phyloP scores from a whole-genome alignment of 345 rosid genomes.

The Cochlearia excelsa region DNA sequence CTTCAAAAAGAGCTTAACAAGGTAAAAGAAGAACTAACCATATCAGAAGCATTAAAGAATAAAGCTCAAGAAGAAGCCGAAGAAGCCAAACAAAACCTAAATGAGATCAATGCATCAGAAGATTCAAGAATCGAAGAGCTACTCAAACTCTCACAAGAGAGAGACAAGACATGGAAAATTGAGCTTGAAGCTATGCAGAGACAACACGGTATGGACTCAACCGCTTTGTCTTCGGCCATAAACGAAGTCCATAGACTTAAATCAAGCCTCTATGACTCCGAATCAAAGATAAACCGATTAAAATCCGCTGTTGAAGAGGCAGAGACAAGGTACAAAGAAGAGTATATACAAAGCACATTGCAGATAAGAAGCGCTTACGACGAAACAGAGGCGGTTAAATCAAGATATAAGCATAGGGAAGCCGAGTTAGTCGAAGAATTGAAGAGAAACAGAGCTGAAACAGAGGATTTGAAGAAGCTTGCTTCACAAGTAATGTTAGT shows the following conservation, averaged over 20 bases:
- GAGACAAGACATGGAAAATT: slow-evolving; percentile 88
- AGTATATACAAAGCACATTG: slow-evolving; percentile 77
- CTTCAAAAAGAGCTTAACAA: slow-evolving; percentile 88
- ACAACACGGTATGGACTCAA: slow-evolving; percentile 73
- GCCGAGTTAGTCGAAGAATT: slow-evolving; percentile 52
- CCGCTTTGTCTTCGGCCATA: slow-evolving; percentile 68
- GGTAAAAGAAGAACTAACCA: slow-evolving; percentile 64
- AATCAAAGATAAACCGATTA: slow-evolving; percentile 61
- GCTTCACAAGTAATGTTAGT: slow-evolving; percentile 45
- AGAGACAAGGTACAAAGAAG: slow-evolving; percentile 80
- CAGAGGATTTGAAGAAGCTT: slow-evolving; percentile 54
- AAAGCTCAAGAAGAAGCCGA: slow-evolving; percentile 70
- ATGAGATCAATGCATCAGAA: slow-evolving; percentile 72
- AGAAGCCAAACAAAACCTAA: slow-evolving; percentile 63
- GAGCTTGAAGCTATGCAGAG: slow-evolving; percentile 89
- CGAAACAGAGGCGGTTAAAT: slow-evolving; percentile 51
- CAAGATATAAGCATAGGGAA: slow-evolving; percentile 51
- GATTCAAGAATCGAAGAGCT: slow-evolving; percentile 80
- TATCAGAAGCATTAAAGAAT: slow-evolving; percentile 61
- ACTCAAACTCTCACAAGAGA: slow-evolving; percentile 68
- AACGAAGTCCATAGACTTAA: slow-evolving; percentile 86
- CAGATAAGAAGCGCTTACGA: slow-evolving; percentile 81
- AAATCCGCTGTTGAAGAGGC: slow-evolving; percentile 61
- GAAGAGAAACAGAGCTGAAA: slow-evolving; percentile 41
- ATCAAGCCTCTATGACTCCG: slow-evolving; percentile 67